These are phyloP conservation scores for Schizothecium vesticola DNA, from an alignment of 495 filamentous ascomycete species.

Conservation along the genomic window DNA sequence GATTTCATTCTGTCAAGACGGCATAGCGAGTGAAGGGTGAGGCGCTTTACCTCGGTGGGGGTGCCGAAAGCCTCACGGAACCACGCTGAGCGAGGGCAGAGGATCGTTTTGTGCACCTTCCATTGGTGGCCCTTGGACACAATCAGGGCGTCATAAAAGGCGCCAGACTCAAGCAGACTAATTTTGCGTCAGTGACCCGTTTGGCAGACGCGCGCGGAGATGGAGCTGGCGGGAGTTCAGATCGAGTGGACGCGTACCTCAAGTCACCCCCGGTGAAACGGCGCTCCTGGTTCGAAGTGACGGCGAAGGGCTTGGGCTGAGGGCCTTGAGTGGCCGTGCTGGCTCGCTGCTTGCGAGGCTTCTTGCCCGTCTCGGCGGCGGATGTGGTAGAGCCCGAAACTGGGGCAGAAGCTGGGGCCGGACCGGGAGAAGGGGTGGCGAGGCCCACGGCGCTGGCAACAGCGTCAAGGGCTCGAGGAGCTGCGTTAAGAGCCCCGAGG, in stretches of 20 bases:
- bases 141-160: conserved; percentile 13
- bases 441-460: neutral
- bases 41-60: neutral
- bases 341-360: neutral
- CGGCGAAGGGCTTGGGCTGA: neutral
- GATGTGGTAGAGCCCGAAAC: neutral
- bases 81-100: conserved; percentile 14
- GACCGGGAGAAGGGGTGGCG: neutral
- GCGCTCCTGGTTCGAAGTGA: neutral
- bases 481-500: neutral
- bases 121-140: conserved; percentile 3
- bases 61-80: conserved; percentile 9
- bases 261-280: neutral
- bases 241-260: neutral
- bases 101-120: conserved; percentile 19
- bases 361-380: neutral
- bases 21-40: neutral
- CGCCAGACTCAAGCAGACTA: conserved; percentile 13
- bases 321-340: too few relatives aligned
- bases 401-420: neutral
- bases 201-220: neutral
- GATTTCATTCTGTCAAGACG: neutral
- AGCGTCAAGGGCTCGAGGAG: neutral
- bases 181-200: too few relatives aligned
- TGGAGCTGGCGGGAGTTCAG: neutral